These are phyloP conservation scores for Yamadazyma jaroonii DNA, from an alignment of 1,139 yeast genomes.

Conservation along the genomic window DNA sequence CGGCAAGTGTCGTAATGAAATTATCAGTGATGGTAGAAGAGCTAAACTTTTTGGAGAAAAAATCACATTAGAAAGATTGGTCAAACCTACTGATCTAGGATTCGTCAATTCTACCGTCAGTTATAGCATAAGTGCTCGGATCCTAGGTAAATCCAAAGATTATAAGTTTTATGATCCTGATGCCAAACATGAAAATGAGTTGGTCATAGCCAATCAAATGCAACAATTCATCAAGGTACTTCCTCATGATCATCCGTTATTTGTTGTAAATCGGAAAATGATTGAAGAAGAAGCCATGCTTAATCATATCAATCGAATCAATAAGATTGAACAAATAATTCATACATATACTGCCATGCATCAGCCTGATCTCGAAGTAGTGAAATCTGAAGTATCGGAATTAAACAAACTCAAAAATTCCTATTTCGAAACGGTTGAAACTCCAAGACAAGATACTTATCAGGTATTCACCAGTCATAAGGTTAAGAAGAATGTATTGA, in stretches of 20 bases:
- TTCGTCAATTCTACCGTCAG: slow-evolving; percentile 31
- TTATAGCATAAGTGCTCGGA: slow-evolving; percentile 35
- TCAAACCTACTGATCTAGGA: slow-evolving; percentile 26
- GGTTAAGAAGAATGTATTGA: slow-evolving; percentile 30
- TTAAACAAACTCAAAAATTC: slow-evolving; percentile 31
- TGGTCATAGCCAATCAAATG: slow-evolving; percentile 36
- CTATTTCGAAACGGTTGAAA: slow-evolving; percentile 22
- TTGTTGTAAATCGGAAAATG: slow-evolving; percentile 29
- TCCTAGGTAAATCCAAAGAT: slow-evolving; percentile 34
- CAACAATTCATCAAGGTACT: slow-evolving; percentile 26
- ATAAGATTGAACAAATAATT: slow-evolving; percentile 25
- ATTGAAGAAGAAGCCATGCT: slow-evolving; percentile 33
- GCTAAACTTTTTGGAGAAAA: neutral
- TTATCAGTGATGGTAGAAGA: slow-evolving; percentile 17
- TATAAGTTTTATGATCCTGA: slow-evolving; percentile 15
- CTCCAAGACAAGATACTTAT: slow-evolving; percentile 16
- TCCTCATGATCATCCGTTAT: slow-evolving; percentile 23
- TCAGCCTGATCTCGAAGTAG: slow-evolving; percentile 3
- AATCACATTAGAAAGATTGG: slow-evolving; percentile 7
- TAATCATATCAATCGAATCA: slow-evolving; percentile 25
- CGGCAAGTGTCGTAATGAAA: slow-evolving; percentile 30
- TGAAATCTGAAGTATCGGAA: slow-evolving; percentile 14
- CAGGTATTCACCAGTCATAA: slow-evolving; percentile 34
- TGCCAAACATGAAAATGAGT: slow-evolving; percentile 23
- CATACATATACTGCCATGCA: slow-evolving; percentile 21